phyloP scores from a whole-genome alignment of 2,329 filamentous ascomycete genomes.

The Scleromitrula shiraiana region DNA sequence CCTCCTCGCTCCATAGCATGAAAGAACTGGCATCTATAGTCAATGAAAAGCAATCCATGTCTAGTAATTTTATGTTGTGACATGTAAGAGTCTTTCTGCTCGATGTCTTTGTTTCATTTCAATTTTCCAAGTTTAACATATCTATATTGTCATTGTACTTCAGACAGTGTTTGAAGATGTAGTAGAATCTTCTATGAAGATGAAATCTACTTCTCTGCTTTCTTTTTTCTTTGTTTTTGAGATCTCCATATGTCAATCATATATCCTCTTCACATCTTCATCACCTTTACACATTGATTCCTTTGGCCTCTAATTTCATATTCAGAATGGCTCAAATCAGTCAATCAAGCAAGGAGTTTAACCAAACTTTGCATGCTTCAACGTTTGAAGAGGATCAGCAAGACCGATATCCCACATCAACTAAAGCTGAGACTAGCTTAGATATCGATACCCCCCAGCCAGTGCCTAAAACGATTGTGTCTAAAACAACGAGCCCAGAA shows the following conservation, averaged over 20 bases:
- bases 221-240: constrained; percentile 4
- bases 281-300: not conserved
- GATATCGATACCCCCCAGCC: not conserved
- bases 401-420: not conserved
- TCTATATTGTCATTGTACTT: no score
- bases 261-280: not conserved
- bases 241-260: not conserved
- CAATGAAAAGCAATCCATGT: no score
- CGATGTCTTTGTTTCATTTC: no score
- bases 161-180: not conserved
- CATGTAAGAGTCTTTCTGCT: no score
- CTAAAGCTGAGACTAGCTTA: not conserved
- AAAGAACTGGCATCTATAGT: no score
- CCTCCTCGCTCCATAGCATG: no score
- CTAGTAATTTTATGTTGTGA: no score
- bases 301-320: not conserved
- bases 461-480: not conserved
- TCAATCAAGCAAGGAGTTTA: not conserved
- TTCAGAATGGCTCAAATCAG: not conserved
- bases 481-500: constrained; percentile 10
- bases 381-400: not conserved
- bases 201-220: not conserved
- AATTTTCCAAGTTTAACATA: no score
- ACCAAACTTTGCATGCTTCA: not conserved
- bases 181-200: constrained; percentile 1